Percentiles rank a stretch among this genome's conserved stretches.
phyloP scores from a whole-genome alignment of 441 rosid species.

The Gossypium schwendimanii region DNA sequence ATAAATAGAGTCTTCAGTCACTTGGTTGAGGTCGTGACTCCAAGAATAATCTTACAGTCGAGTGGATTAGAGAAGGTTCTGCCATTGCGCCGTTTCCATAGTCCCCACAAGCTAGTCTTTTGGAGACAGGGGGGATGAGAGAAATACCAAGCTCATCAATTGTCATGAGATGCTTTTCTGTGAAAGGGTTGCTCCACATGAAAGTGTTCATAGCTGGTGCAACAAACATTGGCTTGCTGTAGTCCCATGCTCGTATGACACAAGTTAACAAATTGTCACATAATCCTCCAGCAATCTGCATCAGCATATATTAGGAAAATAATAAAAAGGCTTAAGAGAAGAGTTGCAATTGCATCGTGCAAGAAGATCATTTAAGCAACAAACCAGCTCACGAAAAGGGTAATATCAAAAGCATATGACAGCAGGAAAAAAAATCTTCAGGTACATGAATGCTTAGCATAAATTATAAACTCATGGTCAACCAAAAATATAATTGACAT shows the following conservation, averaged over 20 bases:
- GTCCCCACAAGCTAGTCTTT: constrained; percentile 85
- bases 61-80: constrained; percentile 74
- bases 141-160: constrained; percentile 85
- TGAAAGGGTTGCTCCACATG: constrained; percentile 91
- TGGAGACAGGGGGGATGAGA: constrained; percentile 71
- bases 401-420: background rate
- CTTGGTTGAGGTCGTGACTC: constrained; percentile 47
- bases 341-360: background rate
- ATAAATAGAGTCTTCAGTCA: constrained; percentile 18
- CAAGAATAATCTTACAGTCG: constrained; percentile 64
- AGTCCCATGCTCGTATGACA: constrained; percentile 88
- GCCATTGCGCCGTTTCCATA: constrained; percentile 93
- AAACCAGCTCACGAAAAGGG: background rate
- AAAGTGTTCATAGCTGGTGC: constrained; percentile 90
- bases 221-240: constrained; percentile 64
- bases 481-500: background rate
- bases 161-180: constrained; percentile 68
- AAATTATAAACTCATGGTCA: background rate
- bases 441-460: background rate
- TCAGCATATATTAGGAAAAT: background rate
- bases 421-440: constrained; percentile 7
- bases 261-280: constrained; percentile 91
- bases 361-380: background rate
- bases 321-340: background rate
- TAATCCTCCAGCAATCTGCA: constrained; percentile 85